A percentile compares a stretch with the other conserved stretches of the same genome.
phyloP scores from a whole-genome alignment of 805 yeast species.

The Wickerhamiella cacticola region DNA sequence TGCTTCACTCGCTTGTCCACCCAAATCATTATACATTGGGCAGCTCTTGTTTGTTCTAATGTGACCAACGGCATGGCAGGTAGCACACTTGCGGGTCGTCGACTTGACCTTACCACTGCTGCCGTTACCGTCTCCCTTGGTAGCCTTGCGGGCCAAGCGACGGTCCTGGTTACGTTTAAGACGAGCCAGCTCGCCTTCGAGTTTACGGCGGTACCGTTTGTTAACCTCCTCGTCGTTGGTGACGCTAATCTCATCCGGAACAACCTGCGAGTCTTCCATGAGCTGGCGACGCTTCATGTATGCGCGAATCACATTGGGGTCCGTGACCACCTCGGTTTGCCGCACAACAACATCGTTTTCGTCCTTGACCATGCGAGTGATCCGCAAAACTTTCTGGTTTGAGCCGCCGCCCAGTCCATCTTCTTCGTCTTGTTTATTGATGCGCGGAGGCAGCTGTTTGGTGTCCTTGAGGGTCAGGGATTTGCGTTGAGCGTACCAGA shows the following conservation, averaged over 20 bases:
- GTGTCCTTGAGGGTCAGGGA: conserved; percentile 39
- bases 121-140: conserved; percentile 45
- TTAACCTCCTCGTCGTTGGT: conserved; percentile 79
- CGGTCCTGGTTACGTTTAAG: conserved; percentile 65
- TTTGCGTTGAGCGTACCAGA: conserved; percentile 77
- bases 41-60: conserved; percentile 85
- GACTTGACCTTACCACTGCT: conserved; percentile 55
- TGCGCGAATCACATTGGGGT: conserved; percentile 77
- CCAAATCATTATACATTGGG: conserved; percentile 61
- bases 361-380: conserved; percentile 71
- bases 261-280: conserved; percentile 51
- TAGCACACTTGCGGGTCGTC: conserved; percentile 74
- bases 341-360: conserved; percentile 78
- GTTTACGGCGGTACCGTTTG: conserved; percentile 56
- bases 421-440: conserved; percentile 32
- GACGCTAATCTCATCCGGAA: conserved; percentile 59
- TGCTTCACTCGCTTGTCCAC: conserved; percentile 15
- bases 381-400: conserved; percentile 38
- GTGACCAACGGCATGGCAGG: conserved; percentile 93
- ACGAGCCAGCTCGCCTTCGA: conserved; percentile 75
- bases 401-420: conserved; percentile 25
- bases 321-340: conserved; percentile 62
- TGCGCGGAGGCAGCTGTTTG: conserved; percentile 25
- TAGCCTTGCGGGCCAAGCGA: conserved; percentile 44
- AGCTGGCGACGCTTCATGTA: conserved; percentile 61